Base-by-base conservation (phyloP, 192 early-diverging fungal genomes). In the Dissophora globulifera region DNA sequence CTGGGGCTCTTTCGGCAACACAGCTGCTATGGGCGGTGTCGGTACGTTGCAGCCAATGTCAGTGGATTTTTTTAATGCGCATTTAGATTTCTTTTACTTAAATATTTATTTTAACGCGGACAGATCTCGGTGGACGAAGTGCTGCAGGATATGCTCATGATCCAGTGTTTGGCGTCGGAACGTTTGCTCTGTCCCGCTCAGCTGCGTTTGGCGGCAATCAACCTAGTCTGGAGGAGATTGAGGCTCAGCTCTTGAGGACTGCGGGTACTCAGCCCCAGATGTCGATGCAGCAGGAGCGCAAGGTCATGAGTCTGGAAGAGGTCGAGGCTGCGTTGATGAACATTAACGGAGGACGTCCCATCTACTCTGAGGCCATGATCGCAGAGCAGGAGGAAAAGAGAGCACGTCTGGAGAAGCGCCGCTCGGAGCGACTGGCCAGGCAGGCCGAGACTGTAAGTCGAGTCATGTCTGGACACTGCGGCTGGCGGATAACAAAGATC, bases 301-400 rank as follows among this genome's bases (percentile, higher is more conserved):
- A 81, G 67, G 80, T 86, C 56, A 64, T 90, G 60, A 92, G 87
- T 23, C 67, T 93, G 79, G 92, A 85, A 6, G 92, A 93, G 48
- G 81, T 93, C 0, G 92, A 93, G 62, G 86, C 90, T 42, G 81
- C 88, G 3, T 23, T 92, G 69, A 72, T 75, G 64, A 78, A 69
- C 58, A 81, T 69, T 40, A 78, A 81, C 33, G 76, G 65, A 31
- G 69, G 78, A 26, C 79, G 65, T 25, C 81, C 62, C 52, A 76
- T 67, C 41, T 79, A 83, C 61, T 59, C 68, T 10, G 51, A 79
- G 58, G 65, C 61, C n/a, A 62, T 79, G 78, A 61, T 74, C 58
- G 55, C 81, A 12, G 51, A 65, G 22, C 45, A 66, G 48, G 56
- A 79, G 45, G 58, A 62, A 31, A 78, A 63, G 50, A 62, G 48